Conservation (phyloP, 805 yeast species). For the Tetrapisispora pingtungensis region DNA sequence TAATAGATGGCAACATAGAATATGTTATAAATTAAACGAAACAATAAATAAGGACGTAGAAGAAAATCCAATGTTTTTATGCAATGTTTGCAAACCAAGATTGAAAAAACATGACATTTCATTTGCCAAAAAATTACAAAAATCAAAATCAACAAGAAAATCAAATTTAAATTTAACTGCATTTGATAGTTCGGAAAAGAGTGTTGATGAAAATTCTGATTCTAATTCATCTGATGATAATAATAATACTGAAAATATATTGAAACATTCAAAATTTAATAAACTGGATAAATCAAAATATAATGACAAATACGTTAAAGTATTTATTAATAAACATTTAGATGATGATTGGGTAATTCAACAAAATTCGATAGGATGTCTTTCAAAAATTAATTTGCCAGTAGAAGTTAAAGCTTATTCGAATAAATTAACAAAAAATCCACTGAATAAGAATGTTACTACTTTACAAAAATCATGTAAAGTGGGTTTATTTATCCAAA, state of each 20-base stretch:
- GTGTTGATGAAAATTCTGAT: neutral
- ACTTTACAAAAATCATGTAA: neutral
- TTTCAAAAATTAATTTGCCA: conserved; percentile 11
- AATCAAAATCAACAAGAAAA: neutral
- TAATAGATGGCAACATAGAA: conserved; percentile 89
- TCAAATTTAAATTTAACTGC: neutral
- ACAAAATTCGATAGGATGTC: conserved; percentile 6
- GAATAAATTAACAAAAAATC: neutral
- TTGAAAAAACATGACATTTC: conserved; percentile 32
- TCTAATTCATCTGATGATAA: neutral
- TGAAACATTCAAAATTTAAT: neutral
- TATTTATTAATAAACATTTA: conserved; percentile 45
- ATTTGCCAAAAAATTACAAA: conserved; percentile 35
- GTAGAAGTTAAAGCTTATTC: conserved; percentile 32
- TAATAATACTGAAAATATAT: neutral
- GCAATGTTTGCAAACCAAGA: conserved; percentile 64
- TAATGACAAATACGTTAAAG: conserved; percentile 33
- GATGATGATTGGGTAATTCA: conserved; percentile 32
- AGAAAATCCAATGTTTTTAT: conserved; percentile 42
- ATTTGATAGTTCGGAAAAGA: neutral
- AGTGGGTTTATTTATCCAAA: conserved; percentile 42
- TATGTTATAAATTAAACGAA: conserved; percentile 71
- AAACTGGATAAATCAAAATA: neutral
- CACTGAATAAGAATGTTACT: neutral
- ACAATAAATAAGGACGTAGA: conserved; percentile 67